Evolutionary conservation across 495 filamentous ascomycete genomes (phyloP), one percentile per base, ranked within the genome.

Genomic region (Melanomma pulvis-pyrius): DNA sequence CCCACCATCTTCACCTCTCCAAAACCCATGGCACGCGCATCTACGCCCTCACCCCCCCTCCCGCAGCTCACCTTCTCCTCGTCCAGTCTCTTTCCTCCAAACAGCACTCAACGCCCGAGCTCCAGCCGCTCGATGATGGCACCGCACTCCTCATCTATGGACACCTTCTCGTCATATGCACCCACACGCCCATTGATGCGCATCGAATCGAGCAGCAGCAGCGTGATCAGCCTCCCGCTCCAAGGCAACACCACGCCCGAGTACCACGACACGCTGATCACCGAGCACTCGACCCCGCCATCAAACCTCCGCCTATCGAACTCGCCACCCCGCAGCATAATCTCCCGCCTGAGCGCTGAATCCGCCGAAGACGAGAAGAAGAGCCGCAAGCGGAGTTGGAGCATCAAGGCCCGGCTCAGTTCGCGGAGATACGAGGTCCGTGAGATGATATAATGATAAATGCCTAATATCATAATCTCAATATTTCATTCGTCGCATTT

Each of bases 181-280:
- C 63, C 29, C 28, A 22, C 21, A 0, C 39, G 48, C 15, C 36
- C 63, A 5, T 44, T 48, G 0, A 9, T 50, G 22, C 55, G 63
- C 41, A 19, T 53, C 41, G 29, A 59, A 17, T 60, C 56, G 8
- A 25, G 26, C 22, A 32, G 4, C 26, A 68, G 65, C 51, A 62
- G 58, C 58, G 22, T 63, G 6, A 48, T 68, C n/a, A 49, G 22
- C 17, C 65, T 68, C 26, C 65, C 65, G 13, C 65, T 68, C 4
- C 65, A 68, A 52, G 65, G 65, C 41, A 30, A 32, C 7, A 61
- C n/a, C 1, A 17, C 28, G 47, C 63, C 63, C 17, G 56, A 67
- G 39, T 67, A 29, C 60, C 24, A 48, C 12, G 60, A 63, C 49
- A 55, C 25, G 22, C 21, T 28, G 12, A 50, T 47, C 39, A 25